Percentiles rank a stretch among this genome's conserved stretches.
Evolutionary conservation across 768 basidiomycete species (phyloP).

Genomic region (Amanita molliuscula): DNA sequence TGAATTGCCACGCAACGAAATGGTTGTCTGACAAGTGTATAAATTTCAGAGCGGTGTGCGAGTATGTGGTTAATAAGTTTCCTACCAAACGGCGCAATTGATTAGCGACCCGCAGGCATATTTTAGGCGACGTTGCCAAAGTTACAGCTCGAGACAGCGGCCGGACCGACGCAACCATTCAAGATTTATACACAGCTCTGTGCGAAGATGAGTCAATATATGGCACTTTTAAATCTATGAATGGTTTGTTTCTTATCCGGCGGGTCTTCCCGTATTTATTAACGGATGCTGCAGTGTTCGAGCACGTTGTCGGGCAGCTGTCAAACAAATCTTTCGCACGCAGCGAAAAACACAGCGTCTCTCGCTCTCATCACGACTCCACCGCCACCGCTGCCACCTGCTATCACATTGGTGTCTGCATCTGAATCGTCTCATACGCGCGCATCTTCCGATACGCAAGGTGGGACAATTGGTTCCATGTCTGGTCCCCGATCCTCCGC

Average conservation of each 20-base stretch:
- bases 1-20: slow-evolving; percentile 14
- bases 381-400: background rate
- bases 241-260: slow-evolving; percentile 37
- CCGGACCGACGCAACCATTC: slow-evolving; percentile 58
- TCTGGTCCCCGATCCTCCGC: slow-evolving; percentile 42
- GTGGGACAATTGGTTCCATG: slow-evolving; percentile 13
- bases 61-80: slow-evolving; percentile 36
- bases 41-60: slow-evolving; percentile 65
- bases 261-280: slow-evolving; percentile 14
- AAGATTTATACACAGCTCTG: slow-evolving; percentile 80
- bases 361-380: slow-evolving; percentile 32
- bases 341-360: slow-evolving; percentile 34
- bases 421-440: slow-evolving; percentile 24
- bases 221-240: slow-evolving; percentile 76
- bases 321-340: slow-evolving; percentile 63
- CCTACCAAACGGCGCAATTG: slow-evolving; percentile 1
- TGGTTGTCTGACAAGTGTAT: slow-evolving; percentile 14
- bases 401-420: background rate
- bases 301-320: slow-evolving; percentile 71
- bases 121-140: slow-evolving; percentile 72
- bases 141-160: slow-evolving; percentile 84
- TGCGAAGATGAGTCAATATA: slow-evolving; percentile 89
- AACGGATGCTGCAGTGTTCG: slow-evolving; percentile 14
- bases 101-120: slow-evolving; percentile 44
- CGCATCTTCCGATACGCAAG: slow-evolving; percentile 20